Conservation (phyloP, 2,329 filamentous ascomycete species). For the Calonectria hongkongensis region DNA sequence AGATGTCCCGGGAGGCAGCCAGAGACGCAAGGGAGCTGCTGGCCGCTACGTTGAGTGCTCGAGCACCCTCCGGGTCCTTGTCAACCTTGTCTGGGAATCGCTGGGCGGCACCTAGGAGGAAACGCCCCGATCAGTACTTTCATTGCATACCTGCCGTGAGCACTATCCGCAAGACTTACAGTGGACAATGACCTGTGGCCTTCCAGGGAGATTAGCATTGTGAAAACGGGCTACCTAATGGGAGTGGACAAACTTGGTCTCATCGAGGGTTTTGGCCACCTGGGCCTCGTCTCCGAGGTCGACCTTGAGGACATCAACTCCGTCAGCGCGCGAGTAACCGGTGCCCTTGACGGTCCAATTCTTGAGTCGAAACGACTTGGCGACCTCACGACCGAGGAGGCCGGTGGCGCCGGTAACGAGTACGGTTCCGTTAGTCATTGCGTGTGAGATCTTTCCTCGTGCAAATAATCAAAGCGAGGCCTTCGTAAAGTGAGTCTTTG, state of each 20-base stretch:
- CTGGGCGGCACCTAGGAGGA: conserved; percentile 83
- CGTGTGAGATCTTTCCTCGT: background rate
- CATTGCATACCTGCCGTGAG: conserved; percentile 10
- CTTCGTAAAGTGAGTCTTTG: background rate
- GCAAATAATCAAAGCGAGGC: background rate
- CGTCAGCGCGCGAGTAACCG: conserved; percentile 83
- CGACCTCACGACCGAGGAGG: conserved; percentile 86
- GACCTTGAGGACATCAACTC: conserved; percentile 78
- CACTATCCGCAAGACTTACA: conserved; percentile 71
- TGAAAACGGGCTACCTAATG: background rate
- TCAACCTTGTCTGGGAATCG: conserved; percentile 92
- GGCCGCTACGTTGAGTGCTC: conserved; percentile 83
- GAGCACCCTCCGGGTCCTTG: conserved; percentile 84
- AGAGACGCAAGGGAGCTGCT: conserved; percentile 79
- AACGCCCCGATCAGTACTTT: conserved; percentile 44
- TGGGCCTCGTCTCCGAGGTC: conserved; percentile 69
- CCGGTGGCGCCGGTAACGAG: conserved; percentile 91
- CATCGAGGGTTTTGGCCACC: conserved; percentile 70
- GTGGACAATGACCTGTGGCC: conserved; percentile 86
- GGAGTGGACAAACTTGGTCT: conserved; percentile 67
- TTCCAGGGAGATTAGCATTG: conserved; percentile 57
- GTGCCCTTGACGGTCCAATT: conserved; percentile 83
- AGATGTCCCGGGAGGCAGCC: conserved; percentile 76
- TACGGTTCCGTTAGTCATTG: conserved; percentile 67
- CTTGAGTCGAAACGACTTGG: conserved; percentile 78